Conservation (phyloP, 2,329 filamentous ascomycete genomes). For the Ceratocystis alfenasii region DNA sequence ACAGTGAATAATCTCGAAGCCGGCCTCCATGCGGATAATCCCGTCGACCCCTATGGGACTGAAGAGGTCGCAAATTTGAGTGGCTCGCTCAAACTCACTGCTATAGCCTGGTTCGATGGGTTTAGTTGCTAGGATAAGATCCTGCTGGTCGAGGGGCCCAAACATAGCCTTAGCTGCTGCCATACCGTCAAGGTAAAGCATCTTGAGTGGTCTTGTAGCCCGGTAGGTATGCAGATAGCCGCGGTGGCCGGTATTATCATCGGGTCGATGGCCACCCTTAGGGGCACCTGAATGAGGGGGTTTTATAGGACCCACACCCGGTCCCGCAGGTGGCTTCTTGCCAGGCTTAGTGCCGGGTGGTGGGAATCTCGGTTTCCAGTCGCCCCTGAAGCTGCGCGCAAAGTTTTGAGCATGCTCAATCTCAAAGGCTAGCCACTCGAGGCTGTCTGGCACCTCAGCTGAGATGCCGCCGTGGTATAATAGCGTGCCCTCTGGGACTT, state of each 20-base stretch:
- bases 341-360: not conserved
- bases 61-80: conserved; percentile 44
- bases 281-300: not conserved
- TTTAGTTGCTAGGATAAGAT: conserved; percentile 44
- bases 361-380: conserved; percentile 14
- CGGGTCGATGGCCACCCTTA: conserved; percentile 20
- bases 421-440: conserved; percentile 67
- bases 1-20: conserved; percentile 60
- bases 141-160: conserved; percentile 58
- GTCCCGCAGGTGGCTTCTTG: not conserved
- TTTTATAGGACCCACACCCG: not conserved
- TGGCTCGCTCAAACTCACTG: conserved; percentile 41
- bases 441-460: conserved; percentile 37
- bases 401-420: conserved; percentile 60
- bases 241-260: conserved; percentile 24
- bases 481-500: conserved; percentile 50
- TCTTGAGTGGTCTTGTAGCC: conserved; percentile 42
- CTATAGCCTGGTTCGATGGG: conserved; percentile 11
- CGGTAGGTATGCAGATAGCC: conserved; percentile 59
- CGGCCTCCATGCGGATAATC: conserved; percentile 54
- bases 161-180: conserved; percentile 52
- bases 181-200: conserved; percentile 61
- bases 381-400: conserved; percentile 31
- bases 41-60: conserved; percentile 48
- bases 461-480: conserved; percentile 53